Percentiles rank a stretch among this genome's conserved stretches.
These are phyloP conservation scores for Candida dajiaensis DNA, from an alignment of 805 yeast species.

Conservation along the genomic window DNA sequence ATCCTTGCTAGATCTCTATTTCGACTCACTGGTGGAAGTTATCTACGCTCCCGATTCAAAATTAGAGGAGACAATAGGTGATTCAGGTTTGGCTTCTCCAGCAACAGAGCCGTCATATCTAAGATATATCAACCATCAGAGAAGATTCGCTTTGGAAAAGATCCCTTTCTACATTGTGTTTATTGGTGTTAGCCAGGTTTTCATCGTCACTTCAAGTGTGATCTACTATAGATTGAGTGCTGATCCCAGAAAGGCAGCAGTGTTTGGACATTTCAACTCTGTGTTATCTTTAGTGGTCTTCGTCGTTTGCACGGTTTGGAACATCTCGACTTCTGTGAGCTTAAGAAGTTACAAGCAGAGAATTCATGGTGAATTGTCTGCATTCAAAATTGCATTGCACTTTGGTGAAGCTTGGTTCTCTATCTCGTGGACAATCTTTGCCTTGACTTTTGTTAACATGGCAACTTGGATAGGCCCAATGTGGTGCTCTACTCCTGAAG, in stretches of 20 bases:
- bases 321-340: slow-evolving; percentile 10
- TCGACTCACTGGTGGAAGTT: background rate
- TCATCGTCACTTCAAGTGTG: background rate
- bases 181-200: background rate
- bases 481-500: slow-evolving; percentile 50
- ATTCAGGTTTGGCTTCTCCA: background rate
- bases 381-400: slow-evolving; percentile 41
- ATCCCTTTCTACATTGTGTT: background rate
- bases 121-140: slow-evolving; percentile 5
- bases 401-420: slow-evolving; percentile 38
- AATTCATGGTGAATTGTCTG: slow-evolving; percentile 28
- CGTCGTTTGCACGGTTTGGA: slow-evolving; percentile 25
- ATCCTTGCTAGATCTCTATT: slow-evolving; percentile 9
- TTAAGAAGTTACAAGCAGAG: slow-evolving; percentile 18
- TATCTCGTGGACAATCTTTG: slow-evolving; percentile 34
- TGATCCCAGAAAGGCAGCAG: slow-evolving; percentile 3
- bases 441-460: slow-evolving; percentile 13
- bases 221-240: slow-evolving; percentile 19
- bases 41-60: background rate
- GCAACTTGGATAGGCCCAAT: slow-evolving; percentile 35
- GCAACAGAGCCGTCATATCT: background rate
- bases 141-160: slow-evolving; percentile 10
- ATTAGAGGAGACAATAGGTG: background rate
- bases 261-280: slow-evolving; percentile 29
- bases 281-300: slow-evolving; percentile 29